phyloP scores from a whole-genome alignment of 331 rosid species.

The Pyrus hybrid region DNA sequence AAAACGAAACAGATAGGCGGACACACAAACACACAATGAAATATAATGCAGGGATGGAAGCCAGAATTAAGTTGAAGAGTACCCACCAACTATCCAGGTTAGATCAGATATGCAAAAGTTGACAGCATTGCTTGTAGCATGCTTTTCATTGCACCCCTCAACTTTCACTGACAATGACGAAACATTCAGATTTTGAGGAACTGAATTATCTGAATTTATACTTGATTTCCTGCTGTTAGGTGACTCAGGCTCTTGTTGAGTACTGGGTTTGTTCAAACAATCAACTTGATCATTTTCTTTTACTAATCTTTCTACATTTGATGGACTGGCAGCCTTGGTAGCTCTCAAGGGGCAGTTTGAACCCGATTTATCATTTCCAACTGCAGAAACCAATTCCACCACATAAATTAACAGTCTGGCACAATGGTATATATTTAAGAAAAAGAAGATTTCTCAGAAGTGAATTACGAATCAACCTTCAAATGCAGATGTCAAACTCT shows the following conservation, averaged over 20 bases:
- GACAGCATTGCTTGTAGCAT: conserved; percentile 3
- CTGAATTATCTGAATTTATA: conserved; percentile 19
- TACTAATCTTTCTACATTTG: conserved; percentile 27
- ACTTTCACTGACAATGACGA: conserved; percentile 13
- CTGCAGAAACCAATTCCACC: conserved; percentile 12
- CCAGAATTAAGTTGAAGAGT: conserved; percentile 1
- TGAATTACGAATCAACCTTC: conserved; percentile 36
- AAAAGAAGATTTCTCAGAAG: not conserved
- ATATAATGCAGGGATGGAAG: not conserved
- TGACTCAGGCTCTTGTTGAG: conserved; percentile 18
- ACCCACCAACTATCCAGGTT: conserved; percentile 48
- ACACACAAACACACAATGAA: not conserved
- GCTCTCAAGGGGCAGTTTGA: conserved; percentile 9
- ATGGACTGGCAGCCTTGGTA: conserved; percentile 5
- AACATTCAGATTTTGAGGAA: conserved; percentile 13
- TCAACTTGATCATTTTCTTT: conserved; percentile 19
- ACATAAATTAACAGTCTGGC: conserved; percentile 4
- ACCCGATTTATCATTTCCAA: conserved; percentile 2
- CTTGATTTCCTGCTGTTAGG: conserved; percentile 1
- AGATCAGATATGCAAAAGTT: conserved; percentile 15
- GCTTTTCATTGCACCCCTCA: conserved; percentile 23
- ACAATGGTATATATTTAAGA: not conserved
- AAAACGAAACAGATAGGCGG: not conserved
- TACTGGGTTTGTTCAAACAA: conserved; percentile 12
- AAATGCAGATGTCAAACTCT: conserved; percentile 19